These are phyloP conservation scores for Ustilago tritici DNA, from an alignment of 1,284 basidiomycete species.

Conservation along the genomic window DNA sequence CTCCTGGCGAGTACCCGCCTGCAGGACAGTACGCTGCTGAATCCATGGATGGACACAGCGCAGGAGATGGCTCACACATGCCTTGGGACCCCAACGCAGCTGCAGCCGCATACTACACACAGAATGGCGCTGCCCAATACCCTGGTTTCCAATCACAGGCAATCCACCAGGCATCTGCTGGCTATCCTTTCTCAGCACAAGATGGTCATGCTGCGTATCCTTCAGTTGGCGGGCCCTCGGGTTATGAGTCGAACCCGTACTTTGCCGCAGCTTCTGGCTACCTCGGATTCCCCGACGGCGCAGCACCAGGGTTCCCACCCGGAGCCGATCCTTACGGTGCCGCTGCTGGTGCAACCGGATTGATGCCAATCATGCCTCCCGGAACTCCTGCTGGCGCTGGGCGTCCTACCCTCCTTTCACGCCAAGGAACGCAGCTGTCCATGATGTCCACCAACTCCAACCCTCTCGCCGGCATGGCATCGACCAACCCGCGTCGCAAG, in stretches of 20 bases:
- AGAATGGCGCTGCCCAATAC: conserved; percentile 14
- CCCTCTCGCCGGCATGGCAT: conserved; percentile 29
- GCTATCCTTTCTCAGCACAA: conserved; percentile 35
- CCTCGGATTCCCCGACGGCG: conserved; percentile 52
- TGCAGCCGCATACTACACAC: conserved; percentile 28
- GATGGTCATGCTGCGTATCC: conserved; percentile 12
- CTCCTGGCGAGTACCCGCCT: conserved; percentile 38
- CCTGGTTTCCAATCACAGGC: conserved; percentile 42
- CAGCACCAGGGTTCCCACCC: conserved; percentile 44
- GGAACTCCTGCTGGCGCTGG: conserved; percentile 23
- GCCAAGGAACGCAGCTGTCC: conserved; percentile 48
- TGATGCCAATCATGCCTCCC: conserved; percentile 36
- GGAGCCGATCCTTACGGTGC: conserved; percentile 35
- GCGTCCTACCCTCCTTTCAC: conserved; percentile 29
- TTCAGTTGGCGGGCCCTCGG: conserved; percentile 20
- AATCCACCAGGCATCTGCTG: conserved; percentile 30
- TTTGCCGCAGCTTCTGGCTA: conserved; percentile 58
- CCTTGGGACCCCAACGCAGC: conserved; percentile 37
- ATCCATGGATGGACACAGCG: conserved; percentile 31
- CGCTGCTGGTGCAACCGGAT: conserved; percentile 15
- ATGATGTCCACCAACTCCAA: conserved; percentile 39
- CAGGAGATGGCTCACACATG: conserved; percentile 20
- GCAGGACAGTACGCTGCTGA: conserved; percentile 15
- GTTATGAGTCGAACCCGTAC: conserved; percentile 52
- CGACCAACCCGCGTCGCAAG: conserved; percentile 48